Conservation (phyloP, 495 filamentous ascomycete species). For the Aspergillus carlsbadensis region DNA sequence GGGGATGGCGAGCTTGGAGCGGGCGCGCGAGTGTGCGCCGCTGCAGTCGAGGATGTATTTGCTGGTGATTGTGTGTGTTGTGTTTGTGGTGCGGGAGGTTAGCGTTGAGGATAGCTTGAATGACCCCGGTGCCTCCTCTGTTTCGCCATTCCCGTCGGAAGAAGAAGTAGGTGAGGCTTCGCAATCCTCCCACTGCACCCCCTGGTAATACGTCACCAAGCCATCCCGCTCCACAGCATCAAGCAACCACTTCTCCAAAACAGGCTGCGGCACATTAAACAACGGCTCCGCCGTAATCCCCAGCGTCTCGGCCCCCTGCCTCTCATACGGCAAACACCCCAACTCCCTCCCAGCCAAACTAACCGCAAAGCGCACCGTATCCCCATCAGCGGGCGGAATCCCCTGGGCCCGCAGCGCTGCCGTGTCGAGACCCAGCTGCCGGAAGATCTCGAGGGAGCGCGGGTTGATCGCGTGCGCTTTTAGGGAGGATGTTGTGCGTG, state of each 20-base stretch:
- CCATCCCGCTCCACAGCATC: not conserved
- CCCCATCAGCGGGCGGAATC: not conserved
- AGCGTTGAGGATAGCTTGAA: too few relatives aligned
- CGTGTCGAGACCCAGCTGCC: not conserved
- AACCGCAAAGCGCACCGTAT: too few relatives aligned
- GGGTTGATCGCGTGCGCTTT: conserved; percentile 1
- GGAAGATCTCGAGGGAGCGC: not conserved
- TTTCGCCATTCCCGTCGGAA: too few relatives aligned
- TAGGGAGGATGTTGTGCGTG: not conserved
- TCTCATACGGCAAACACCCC: not conserved
- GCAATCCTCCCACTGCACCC: too few relatives aligned
- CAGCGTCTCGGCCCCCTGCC: not conserved
- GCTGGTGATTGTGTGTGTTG: not conserved
- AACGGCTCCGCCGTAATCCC: not conserved
- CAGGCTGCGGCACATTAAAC: not conserved
- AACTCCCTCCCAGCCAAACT: not conserved
- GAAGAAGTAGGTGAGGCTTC: too few relatives aligned
- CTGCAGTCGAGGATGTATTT: not conserved
- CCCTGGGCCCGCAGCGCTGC: not conserved
- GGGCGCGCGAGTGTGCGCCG: not conserved
- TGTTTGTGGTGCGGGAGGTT: not conserved
- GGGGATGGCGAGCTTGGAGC: not conserved
- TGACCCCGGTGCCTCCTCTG: too few relatives aligned
- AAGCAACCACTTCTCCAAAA: not conserved
- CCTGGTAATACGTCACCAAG: too few relatives aligned